Conservation (phyloP, 352 stramenopile species). For the Bremia lactucae region DNA sequence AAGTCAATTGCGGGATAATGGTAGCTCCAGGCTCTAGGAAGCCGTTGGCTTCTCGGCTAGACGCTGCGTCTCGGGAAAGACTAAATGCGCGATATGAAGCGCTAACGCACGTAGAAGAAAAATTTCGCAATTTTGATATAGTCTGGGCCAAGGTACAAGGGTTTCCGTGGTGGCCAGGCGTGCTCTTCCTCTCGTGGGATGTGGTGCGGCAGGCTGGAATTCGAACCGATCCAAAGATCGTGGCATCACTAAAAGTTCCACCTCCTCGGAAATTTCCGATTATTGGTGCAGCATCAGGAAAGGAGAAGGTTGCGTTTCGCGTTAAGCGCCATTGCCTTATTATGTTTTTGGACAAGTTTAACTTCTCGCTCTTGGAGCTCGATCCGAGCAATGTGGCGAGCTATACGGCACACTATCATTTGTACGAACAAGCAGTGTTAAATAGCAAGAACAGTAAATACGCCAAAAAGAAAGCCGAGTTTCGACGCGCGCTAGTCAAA, state of each 20-base stretch:
- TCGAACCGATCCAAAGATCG: slow-evolving; percentile 26
- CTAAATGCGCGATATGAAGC: slow-evolving; percentile 20
- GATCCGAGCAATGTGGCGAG: slow-evolving; percentile 26
- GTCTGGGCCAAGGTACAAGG: slow-evolving; percentile 64
- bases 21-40: slow-evolving; percentile 22
- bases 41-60: slow-evolving; percentile 13
- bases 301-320: slow-evolving; percentile 16
- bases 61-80: slow-evolving; percentile 10
- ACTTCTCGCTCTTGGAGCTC: slow-evolving; percentile 39
- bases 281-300: slow-evolving; percentile 11
- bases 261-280: slow-evolving; percentile 22
- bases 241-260: slow-evolving; percentile 24
- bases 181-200: slow-evolving; percentile 65
- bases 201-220: slow-evolving; percentile 31
- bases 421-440: slow-evolving; percentile 21
- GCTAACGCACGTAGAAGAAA: slow-evolving; percentile 31
- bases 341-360: slow-evolving; percentile 62
- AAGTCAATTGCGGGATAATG: slow-evolving; percentile 12
- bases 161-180: slow-evolving; percentile 71
- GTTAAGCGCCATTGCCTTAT: slow-evolving; percentile 30
- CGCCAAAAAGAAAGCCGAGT: slow-evolving; percentile 21
- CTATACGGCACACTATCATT: slow-evolving; percentile 43
- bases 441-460: slow-evolving; percentile 10
- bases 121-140: slow-evolving; percentile 62
- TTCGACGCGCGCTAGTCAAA: slow-evolving; percentile 26